Conservation (phyloP, 495 filamentous ascomycete species). For the Aspergillus kassunensis region DNA sequence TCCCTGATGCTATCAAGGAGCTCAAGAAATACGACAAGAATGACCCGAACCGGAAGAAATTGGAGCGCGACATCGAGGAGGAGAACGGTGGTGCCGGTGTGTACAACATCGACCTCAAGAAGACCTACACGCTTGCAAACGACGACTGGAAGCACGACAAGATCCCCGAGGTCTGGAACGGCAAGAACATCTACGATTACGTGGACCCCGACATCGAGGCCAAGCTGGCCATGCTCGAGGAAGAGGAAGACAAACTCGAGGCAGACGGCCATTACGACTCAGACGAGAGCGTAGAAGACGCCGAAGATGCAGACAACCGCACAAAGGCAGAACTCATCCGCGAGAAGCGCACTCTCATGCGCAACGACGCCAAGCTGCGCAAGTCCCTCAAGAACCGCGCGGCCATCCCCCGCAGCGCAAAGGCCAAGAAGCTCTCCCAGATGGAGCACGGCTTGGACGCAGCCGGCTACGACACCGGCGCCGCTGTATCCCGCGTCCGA, state of each 20-base stretch:
- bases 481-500: slow-evolving; percentile 68
- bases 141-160: slow-evolving; percentile 94
- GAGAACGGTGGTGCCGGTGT: slow-evolving; percentile 93
- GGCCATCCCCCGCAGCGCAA: slow-evolving; percentile 73
- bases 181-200: slow-evolving; percentile 95
- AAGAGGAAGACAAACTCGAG: slow-evolving; percentile 88
- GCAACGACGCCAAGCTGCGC: slow-evolving; percentile 86
- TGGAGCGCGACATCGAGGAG: slow-evolving; percentile 86
- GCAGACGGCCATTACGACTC: slow-evolving; percentile 78
- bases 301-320: slow-evolving; percentile 77
- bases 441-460: slow-evolving; percentile 80
- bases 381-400: slow-evolving; percentile 96
- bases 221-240: slow-evolving; percentile 85
- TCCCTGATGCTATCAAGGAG: slow-evolving; percentile 77
- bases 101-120: slow-evolving; percentile 85
- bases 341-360: slow-evolving; percentile 82
- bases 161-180: slow-evolving; percentile 87
- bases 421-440: slow-evolving; percentile 70
- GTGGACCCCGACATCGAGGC: slow-evolving; percentile 94
- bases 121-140: slow-evolving; percentile 78
- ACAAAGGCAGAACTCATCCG: slow-evolving; percentile 93
- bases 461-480: slow-evolving; percentile 76
- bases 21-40: slow-evolving; percentile 84
- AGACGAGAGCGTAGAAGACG: slow-evolving; percentile 67
- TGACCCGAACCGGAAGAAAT: slow-evolving; percentile 71